A percentile compares a stretch with the other conserved stretches of the same genome.
phyloP scores from a whole-genome alignment of 306 rosid genomes.

The Rosa persica region DNA sequence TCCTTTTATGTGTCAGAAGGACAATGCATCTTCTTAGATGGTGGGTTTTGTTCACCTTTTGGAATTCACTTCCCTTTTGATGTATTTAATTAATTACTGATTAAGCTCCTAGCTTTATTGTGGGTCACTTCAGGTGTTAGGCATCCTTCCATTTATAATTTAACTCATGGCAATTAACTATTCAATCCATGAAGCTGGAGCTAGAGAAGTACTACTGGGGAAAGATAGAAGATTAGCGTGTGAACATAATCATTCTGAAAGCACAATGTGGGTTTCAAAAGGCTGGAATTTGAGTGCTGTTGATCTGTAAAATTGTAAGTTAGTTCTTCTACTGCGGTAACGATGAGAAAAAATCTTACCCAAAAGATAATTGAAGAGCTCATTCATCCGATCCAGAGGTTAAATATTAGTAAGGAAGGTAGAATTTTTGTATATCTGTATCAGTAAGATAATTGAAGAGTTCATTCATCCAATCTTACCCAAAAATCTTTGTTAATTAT shows the following conservation, averaged over 20 bases:
- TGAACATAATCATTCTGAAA: slow-evolving; percentile 9
- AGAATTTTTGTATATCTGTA: too few species aligned
- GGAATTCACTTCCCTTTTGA: slow-evolving; percentile 26
- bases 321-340: background rate
- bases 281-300: background rate
- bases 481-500: too few species aligned
- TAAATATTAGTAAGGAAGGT: background rate
- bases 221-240: background rate
- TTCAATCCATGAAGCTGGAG: background rate
- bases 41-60: slow-evolving; percentile 34
- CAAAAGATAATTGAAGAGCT: background rate
- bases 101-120: background rate
- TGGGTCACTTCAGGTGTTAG: slow-evolving; percentile 41
- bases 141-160: slow-evolving; percentile 35
- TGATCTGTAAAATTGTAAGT: background rate
- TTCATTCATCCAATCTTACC: background rate
- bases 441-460: background rate
- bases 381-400: background rate
- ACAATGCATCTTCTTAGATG: slow-evolving; percentile 15
- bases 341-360: background rate
- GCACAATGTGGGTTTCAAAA: background rate
- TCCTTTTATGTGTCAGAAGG: slow-evolving; percentile 24
- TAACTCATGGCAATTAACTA: slow-evolving; percentile 1
- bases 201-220: background rate
- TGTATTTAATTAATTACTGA: background rate